Conservation (phyloP, 768 basidiomycete species). For the Russula lepida region DNA sequence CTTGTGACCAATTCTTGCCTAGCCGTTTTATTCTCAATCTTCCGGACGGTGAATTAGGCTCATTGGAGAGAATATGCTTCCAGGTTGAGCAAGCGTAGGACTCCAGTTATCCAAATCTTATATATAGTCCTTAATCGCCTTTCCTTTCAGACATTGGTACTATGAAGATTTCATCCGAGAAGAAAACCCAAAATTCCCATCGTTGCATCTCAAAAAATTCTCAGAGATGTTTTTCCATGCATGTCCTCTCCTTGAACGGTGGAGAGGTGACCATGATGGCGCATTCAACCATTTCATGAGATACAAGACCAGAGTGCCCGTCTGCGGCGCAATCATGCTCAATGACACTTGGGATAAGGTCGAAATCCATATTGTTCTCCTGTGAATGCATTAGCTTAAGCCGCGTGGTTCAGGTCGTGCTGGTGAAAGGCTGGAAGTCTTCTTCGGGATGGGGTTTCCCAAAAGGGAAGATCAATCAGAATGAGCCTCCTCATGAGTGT, state of each 20-base stretch:
- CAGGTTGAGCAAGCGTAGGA: conserved; percentile 98
- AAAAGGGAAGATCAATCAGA: conserved; percentile 98
- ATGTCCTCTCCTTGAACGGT: conserved; percentile 75
- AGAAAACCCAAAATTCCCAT: conserved; percentile 78
- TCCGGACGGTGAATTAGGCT: conserved; percentile 85
- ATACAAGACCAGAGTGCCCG: conserved; percentile 94
- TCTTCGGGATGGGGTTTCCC: conserved; percentile 99
- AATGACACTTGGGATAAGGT: conserved; percentile 93
- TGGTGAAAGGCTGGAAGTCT: conserved; percentile 97
- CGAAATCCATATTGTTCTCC: conserved; percentile 14
- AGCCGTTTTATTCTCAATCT: conserved; percentile 97
- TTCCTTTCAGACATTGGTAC: conserved; percentile 82
- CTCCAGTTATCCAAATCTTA: conserved; percentile 3
- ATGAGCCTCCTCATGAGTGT: conserved; percentile 75
- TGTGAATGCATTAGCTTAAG: conserved; percentile 15
- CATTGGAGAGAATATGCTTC: conserved; percentile 91
- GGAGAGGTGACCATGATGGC: conserved; percentile 78
- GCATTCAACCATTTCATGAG: conserved; percentile 87
- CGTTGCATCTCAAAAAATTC: conserved; percentile 85
- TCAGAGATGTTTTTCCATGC: conserved; percentile 83
- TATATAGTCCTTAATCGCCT: conserved; percentile 12
- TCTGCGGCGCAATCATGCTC: conserved; percentile 95
- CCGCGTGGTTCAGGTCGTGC: conserved; percentile 58
- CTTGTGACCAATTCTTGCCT: conserved; percentile 14
- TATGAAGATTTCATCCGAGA: conserved; percentile 98